Evolutionary conservation across 306 rosid species (phyloP).

Genomic region (Prunus mira): DNA sequence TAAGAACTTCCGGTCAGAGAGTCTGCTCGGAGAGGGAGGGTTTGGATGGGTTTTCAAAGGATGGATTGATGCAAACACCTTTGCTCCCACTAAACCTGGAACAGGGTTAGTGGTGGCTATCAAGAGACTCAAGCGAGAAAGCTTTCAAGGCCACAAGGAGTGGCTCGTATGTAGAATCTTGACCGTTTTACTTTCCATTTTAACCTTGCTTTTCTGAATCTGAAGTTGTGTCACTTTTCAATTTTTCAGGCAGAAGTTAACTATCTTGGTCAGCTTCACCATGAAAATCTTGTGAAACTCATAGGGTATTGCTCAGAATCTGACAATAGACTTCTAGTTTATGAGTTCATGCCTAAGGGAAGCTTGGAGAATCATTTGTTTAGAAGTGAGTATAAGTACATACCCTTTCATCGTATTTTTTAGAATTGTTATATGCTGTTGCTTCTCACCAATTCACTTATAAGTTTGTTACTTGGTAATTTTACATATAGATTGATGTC

Average conservation of each 20-base stretch:
- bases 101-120: conserved; percentile 84
- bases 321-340: conserved; percentile 80
- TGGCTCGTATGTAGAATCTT: conserved; percentile 74
- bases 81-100: conserved; percentile 81
- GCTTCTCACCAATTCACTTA: neutral
- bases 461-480: neutral
- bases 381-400: conserved; percentile 62
- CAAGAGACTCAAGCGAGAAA: conserved; percentile 82
- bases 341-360: conserved; percentile 87
- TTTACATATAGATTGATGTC: neutral
- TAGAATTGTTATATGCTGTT: neutral
- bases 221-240: conserved; percentile 2
- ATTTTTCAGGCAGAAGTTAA: conserved; percentile 85
- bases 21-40: conserved; percentile 85
- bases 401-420: conserved; percentile 8
- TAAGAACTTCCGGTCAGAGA: conserved; percentile 70
- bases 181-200: neutral
- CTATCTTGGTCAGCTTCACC: conserved; percentile 82
- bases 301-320: conserved; percentile 82
- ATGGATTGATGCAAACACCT: conserved; percentile 73
- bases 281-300: conserved; percentile 85
- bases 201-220: neutral
- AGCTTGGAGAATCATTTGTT: conserved; percentile 87
- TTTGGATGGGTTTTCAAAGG: conserved; percentile 89
- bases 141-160: conserved; percentile 96